Conservation (phyloP, 1,284 basidiomycete genomes). For the Microstroma glucosiphilum region DNA sequence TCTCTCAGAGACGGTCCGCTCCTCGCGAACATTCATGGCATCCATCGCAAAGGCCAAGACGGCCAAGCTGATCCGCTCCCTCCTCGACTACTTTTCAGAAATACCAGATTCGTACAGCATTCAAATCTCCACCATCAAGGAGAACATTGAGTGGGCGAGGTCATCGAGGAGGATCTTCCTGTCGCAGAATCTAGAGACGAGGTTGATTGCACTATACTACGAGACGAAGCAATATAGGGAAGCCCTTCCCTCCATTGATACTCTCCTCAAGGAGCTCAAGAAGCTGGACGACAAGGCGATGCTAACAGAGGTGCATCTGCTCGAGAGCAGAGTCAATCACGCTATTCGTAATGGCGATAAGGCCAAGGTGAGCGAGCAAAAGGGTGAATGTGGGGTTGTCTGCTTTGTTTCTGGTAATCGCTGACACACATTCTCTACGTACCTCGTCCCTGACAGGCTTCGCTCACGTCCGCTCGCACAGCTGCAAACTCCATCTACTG, state of each 20-base stretch:
- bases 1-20: conserved; percentile 77
- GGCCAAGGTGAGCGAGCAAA: conserved; percentile 64
- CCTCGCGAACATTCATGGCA: conserved; percentile 83
- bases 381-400: too few relatives aligned
- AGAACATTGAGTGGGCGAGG: conserved; percentile 91
- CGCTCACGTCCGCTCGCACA: conserved; percentile 83
- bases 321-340: conserved; percentile 85
- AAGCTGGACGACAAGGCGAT: conserved; percentile 96
- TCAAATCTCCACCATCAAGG: conserved; percentile 79
- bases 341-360: conserved; percentile 86
- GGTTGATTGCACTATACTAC: conserved; percentile 75
- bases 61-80: conserved; percentile 86
- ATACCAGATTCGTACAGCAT: conserved; percentile 69
- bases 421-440: conserved; percentile 1
- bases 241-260: conserved; percentile 75
- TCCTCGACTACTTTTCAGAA: conserved; percentile 78
- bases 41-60: conserved; percentile 97
- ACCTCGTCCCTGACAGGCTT: conserved; percentile 58
- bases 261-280: conserved; percentile 80
- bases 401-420: not conserved
- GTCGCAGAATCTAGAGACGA: conserved; percentile 86
- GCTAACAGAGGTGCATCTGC: conserved; percentile 87
- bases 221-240: conserved; percentile 71
- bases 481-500: conserved; percentile 97
- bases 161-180: conserved; percentile 89